These are phyloP conservation scores for Ophiobolus disseminans DNA, from an alignment of 2,329 filamentous ascomycete genomes.

Conservation along the genomic window DNA sequence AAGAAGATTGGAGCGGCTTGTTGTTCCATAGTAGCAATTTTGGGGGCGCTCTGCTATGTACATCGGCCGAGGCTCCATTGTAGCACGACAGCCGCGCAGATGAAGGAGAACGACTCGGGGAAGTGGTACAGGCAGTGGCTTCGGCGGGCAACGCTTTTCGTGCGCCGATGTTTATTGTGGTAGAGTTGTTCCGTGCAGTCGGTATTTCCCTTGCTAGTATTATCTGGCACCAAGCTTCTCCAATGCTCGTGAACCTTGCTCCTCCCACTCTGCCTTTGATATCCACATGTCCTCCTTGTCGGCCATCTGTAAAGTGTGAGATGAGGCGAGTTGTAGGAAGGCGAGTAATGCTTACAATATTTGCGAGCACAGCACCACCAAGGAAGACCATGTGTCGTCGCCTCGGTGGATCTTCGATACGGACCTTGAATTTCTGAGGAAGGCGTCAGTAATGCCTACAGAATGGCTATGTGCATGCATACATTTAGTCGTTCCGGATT, in stretches of 20 bases:
- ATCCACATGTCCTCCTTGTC: constrained; percentile 99
- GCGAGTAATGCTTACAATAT: constrained; percentile 68
- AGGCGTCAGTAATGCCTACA: constrained; percentile 25
- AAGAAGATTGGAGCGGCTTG: neutral
- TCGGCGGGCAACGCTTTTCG: constrained; percentile 4
- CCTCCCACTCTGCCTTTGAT: constrained; percentile 94
- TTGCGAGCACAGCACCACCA: constrained; percentile 92
- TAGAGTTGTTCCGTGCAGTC: constrained; percentile 12
- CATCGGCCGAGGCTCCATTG: neutral
- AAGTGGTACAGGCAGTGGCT: constrained; percentile 5
- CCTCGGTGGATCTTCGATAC: constrained; percentile 96
- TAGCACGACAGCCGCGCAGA: constrained; percentile 1
- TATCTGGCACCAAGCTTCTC: constrained; percentile 92
- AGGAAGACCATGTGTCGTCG: constrained; percentile 99
- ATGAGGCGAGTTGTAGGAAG: neutral
- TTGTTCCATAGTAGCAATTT: neutral
- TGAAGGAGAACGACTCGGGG: constrained; percentile 1
- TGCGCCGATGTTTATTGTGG: constrained; percentile 10
- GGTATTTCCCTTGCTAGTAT: constrained; percentile 20
- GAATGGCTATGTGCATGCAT: constrained; percentile 36
- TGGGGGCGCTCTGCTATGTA: neutral
- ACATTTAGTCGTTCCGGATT: constrained; percentile 88
- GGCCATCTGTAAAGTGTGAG: constrained; percentile 71
- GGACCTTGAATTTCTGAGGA: constrained; percentile 92
- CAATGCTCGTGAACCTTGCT: constrained; percentile 82